These are phyloP conservation scores for Xylariaceae sp. DNA, from an alignment of 2,329 filamentous ascomycete species.

Conservation along the genomic window DNA sequence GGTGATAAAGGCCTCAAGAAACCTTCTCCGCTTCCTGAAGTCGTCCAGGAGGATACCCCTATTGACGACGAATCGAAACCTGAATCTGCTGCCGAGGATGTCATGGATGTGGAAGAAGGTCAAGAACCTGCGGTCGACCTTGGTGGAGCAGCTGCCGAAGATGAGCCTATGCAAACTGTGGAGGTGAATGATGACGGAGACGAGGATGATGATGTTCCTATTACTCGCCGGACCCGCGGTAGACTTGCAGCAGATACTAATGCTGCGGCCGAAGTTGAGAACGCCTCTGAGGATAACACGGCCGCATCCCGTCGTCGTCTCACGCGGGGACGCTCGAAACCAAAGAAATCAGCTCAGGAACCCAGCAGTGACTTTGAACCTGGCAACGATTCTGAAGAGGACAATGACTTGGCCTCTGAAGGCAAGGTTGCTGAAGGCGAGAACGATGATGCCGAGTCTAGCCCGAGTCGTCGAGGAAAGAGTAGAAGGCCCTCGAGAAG, in stretches of 20 bases:
- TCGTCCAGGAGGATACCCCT: slow-evolving; percentile 56
- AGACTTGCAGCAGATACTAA: slow-evolving; percentile 26
- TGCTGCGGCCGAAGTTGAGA: slow-evolving; percentile 31
- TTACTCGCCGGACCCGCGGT: slow-evolving; percentile 54
- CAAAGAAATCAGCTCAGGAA: slow-evolving; percentile 56
- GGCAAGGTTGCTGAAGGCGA: slow-evolving; percentile 40
- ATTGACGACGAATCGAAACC: slow-evolving; percentile 41
- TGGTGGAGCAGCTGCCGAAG: slow-evolving; percentile 33
- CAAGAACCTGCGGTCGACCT: slow-evolving; percentile 26
- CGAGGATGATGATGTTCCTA: slow-evolving; percentile 57
- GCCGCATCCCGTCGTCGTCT: slow-evolving; percentile 53
- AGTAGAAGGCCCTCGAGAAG: slow-evolving; percentile 51
- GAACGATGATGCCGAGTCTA: slow-evolving; percentile 55
- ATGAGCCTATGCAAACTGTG: slow-evolving; percentile 42
- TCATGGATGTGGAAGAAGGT: slow-evolving; percentile 36
- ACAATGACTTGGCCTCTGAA: slow-evolving; percentile 52
- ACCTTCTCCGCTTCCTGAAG: slow-evolving; percentile 56
- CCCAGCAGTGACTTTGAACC: slow-evolving; percentile 68
- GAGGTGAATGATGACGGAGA: slow-evolving; percentile 46
- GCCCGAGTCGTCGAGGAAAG: slow-evolving; percentile 57
- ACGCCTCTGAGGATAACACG: slow-evolving; percentile 36
- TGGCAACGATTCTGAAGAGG: slow-evolving; percentile 64
- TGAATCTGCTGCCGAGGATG: slow-evolving; percentile 41
- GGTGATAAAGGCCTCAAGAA: slow-evolving; percentile 59
- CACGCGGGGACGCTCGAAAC: slow-evolving; percentile 53